Percentiles rank a stretch among this genome's conserved stretches.
phyloP scores from a whole-genome alignment of 2,329 filamentous ascomycete species.

The Aureobasidium namibiae region DNA sequence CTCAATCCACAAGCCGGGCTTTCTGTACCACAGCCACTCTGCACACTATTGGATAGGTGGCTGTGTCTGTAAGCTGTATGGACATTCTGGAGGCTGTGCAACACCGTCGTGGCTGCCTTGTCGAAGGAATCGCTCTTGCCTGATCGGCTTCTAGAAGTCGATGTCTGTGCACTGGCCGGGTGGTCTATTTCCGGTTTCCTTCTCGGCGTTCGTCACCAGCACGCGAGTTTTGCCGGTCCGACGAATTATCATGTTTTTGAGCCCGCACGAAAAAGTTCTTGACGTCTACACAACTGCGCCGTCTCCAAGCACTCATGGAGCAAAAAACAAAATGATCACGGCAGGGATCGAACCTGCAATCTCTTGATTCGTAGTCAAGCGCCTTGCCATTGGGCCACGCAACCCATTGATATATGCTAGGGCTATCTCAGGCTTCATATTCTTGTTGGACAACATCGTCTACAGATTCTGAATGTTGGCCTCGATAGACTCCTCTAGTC shows the following conservation, averaged over 20 bases:
- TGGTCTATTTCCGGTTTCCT: not conserved
- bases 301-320: too few species aligned
- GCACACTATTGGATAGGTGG: not conserved
- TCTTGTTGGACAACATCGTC: not conserved
- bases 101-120: not conserved
- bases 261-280: too few species aligned
- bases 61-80: not conserved
- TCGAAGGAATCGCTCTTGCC: not conserved
- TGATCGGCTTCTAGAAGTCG: not conserved
- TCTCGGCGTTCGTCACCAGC: not conserved
- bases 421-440: not conserved
- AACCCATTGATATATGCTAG: not conserved
- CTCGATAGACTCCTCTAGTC: slow-evolving; percentile 22
- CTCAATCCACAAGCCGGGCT: not conserved
- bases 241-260: not conserved
- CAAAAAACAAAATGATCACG: slow-evolving; percentile 7
- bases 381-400: slow-evolving; percentile 50
- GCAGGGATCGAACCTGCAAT: slow-evolving; percentile 16
- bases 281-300: too few species aligned
- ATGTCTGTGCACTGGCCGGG: not conserved
- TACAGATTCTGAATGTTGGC: slow-evolving; percentile 12
- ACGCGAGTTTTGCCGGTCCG: not conserved
- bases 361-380: slow-evolving; percentile 43
- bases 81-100: not conserved
- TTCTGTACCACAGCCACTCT: not conserved